These are phyloP conservation scores for Tinospora cordifolia DNA, from an alignment of 164 flowering plant species.

Conservation along the genomic window DNA sequence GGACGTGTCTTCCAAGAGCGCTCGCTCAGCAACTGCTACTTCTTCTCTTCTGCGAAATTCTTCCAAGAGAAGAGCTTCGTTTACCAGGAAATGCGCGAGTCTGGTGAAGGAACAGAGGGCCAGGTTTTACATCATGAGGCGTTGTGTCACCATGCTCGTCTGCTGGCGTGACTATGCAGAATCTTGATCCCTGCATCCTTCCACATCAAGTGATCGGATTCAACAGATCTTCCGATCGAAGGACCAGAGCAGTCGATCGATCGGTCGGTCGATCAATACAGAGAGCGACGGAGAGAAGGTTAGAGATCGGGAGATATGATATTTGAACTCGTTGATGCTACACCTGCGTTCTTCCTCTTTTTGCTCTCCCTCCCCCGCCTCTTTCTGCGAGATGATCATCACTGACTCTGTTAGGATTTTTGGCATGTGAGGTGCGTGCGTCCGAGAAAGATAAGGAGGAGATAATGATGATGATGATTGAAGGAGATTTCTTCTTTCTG, in stretches of 20 bases:
- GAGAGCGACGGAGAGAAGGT: not conserved
- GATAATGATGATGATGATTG: not conserved
- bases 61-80: conserved; percentile 17
- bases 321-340: too few species aligned
- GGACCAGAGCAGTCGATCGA: not conserved
- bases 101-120: conserved; percentile 30
- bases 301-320: too few species aligned
- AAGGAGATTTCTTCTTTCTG: not conserved
- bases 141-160: conserved; percentile 32
- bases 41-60: conserved; percentile 26
- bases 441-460: not conserved
- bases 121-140: conserved; percentile 28
- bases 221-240: not conserved
- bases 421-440: not conserved
- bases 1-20: conserved; percentile 34
- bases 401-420: not conserved
- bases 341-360: too few species aligned
- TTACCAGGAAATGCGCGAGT: conserved; percentile 23
- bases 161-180: conserved; percentile 30
- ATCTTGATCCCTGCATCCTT: conserved; percentile 7
- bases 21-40: conserved; percentile 12
- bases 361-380: not conserved
- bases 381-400: not conserved
- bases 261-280: not conserved
- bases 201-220: not conserved